Percentiles rank a stretch among this genome's conserved stretches.
Evolutionary conservation across 2,329 filamentous ascomycete genomes (phyloP).

Genomic region (Colletotrichum cordylinicola): DNA sequence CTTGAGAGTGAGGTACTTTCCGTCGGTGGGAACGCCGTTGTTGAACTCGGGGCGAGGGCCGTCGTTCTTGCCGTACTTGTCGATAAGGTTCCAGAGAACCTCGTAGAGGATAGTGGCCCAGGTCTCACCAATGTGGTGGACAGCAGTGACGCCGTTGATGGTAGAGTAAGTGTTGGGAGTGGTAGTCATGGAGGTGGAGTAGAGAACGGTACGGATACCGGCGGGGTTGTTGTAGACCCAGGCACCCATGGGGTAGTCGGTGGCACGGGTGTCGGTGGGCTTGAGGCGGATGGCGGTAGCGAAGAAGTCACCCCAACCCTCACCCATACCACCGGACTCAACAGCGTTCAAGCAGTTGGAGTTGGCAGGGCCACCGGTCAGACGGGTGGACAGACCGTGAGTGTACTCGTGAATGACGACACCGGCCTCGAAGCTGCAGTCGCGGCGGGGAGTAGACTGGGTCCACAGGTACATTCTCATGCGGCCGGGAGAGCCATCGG

Average conservation of each 20-base stretch:
- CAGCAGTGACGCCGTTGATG: conserved; percentile 40
- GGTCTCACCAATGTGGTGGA: conserved; percentile 56
- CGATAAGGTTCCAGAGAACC: conserved; percentile 63
- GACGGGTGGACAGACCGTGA: conserved; percentile 60
- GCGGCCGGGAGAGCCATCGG: conserved; percentile 49
- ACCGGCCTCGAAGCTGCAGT: conserved; percentile 63
- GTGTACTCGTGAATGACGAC: conserved; percentile 67
- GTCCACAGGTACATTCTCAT: conserved; percentile 65
- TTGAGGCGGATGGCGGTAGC: conserved; percentile 56
- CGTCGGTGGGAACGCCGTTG: conserved; percentile 55
- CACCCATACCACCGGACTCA: conserved; percentile 63
- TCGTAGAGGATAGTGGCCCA: conserved; percentile 62
- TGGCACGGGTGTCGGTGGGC: conserved; percentile 47
- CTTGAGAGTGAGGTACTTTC: conserved; percentile 57
- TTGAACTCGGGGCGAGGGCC: conserved; percentile 45
- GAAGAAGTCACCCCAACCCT: conserved; percentile 64
- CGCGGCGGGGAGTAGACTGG: conserved; percentile 49
- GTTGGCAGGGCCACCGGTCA: conserved; percentile 65
- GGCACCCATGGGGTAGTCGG: conserved; percentile 53
- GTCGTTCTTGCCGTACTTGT: conserved; percentile 58
- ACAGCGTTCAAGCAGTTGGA: conserved; percentile 47
- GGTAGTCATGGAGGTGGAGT: conserved; percentile 53
- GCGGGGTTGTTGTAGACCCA: conserved; percentile 50
- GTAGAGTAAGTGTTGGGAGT: conserved; percentile 57
- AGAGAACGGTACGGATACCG: conserved; percentile 56